Evolutionary conservation across 495 filamentous ascomycete genomes (phyloP).

Genomic region (Aspergillus coremiiformis): DNA sequence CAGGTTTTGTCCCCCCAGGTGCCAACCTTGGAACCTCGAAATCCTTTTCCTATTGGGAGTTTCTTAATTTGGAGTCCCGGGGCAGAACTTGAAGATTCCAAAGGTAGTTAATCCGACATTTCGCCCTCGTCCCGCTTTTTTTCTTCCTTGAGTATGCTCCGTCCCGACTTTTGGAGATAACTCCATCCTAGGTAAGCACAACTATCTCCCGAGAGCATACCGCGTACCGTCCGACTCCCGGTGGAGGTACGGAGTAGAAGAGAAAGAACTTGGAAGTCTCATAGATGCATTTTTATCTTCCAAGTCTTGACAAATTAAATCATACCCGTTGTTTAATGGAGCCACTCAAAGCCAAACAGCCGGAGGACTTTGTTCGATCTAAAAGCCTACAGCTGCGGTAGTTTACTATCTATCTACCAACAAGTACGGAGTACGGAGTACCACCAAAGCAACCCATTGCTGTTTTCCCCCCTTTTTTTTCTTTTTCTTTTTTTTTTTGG

Average conservation of each 20-base stretch:
- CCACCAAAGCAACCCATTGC: too few relatives aligned
- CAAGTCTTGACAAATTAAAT: not conserved
- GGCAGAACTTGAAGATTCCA: constrained; percentile 3
- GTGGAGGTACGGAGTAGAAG: not conserved
- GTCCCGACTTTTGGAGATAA: not conserved
- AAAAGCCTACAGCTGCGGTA: not conserved
- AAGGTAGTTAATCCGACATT: not conserved
- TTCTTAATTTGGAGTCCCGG: constrained; percentile 16
- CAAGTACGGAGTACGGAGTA: too few relatives aligned
- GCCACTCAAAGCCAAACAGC: not conserved
- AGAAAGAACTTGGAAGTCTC: not conserved
- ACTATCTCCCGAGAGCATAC: not conserved
- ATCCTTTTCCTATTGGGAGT: not conserved
- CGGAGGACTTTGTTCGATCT: not conserved
- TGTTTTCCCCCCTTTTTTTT: too few relatives aligned
- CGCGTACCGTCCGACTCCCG: not conserved
- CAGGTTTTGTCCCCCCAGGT: constrained; percentile 1
- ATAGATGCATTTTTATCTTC: not conserved
- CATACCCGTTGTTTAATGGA: not conserved
- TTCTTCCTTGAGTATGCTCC: not conserved
- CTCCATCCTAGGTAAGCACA: not conserved
- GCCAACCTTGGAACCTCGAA: constrained; percentile 9
- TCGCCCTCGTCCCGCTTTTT: not conserved
- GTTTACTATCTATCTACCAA: too few relatives aligned
- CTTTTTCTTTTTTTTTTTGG: too few relatives aligned